Evolutionary conservation across 768 basidiomycete genomes (phyloP).

Genomic region (Roridomyces roridus): DNA sequence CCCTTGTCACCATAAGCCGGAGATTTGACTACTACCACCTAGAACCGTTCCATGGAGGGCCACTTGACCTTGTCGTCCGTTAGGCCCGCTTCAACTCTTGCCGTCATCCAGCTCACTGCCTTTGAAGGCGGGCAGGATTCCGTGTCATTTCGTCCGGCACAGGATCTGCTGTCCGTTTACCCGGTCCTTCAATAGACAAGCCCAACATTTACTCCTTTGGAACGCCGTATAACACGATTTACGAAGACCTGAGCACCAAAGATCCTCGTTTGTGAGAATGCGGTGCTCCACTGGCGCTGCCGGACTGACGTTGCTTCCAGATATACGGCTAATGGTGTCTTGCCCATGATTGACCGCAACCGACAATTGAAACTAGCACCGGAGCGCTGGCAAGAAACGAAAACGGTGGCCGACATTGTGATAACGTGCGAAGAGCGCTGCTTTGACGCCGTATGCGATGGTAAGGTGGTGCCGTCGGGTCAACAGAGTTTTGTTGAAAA

Average conservation of each 20-base stretch:
- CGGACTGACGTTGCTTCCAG: slow-evolving; percentile 43
- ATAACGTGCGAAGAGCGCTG: slow-evolving; percentile 99
- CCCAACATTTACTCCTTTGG: slow-evolving; percentile 98
- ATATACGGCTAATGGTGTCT: slow-evolving; percentile 90
- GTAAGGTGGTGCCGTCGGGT: slow-evolving; percentile 54
- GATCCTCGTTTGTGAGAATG: slow-evolving; percentile 84
- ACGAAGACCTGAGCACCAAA: slow-evolving; percentile 85
- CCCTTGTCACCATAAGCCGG: slow-evolving; percentile 6
- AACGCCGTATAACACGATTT: slow-evolving; percentile 96
- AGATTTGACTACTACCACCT: slow-evolving; percentile 27
- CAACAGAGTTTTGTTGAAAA: neutral
- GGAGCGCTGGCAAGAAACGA: slow-evolving; percentile 96
- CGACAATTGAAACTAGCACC: slow-evolving; percentile 90
- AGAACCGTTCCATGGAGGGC: slow-evolving; percentile 99
- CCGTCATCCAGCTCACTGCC: slow-evolving; percentile 18
- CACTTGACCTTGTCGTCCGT: slow-evolving; percentile 89
- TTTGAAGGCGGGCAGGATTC: slow-evolving; percentile 83
- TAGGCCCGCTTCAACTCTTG: neutral
- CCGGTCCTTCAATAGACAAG: slow-evolving; percentile 95
- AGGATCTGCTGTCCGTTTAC: slow-evolving; percentile 94
- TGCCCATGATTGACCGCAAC: slow-evolving; percentile 97
- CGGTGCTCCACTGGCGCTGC: too few relatives aligned
- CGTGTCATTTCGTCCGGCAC: slow-evolving; percentile 95
- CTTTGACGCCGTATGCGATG: slow-evolving; percentile 98
- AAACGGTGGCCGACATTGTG: slow-evolving; percentile 90